A percentile compares a stretch with the other conserved stretches of the same genome.
Conservation (phyloP, 352 stramenopile genomes). For the Pythium volutum region DNA sequence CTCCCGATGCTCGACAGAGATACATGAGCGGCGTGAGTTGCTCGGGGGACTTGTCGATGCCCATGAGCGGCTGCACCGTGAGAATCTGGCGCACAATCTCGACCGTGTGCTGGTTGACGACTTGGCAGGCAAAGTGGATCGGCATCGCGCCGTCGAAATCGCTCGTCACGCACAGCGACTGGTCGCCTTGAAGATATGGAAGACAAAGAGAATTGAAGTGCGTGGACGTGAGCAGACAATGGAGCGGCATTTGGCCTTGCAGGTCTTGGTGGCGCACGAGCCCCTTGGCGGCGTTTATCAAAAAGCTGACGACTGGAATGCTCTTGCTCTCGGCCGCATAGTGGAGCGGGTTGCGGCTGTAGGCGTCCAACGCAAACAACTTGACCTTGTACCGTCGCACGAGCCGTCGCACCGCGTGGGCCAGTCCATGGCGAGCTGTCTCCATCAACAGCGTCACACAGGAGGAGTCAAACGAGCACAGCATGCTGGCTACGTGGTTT, state of each 20-base stretch:
- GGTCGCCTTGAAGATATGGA: conserved; percentile 31
- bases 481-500: conserved; percentile 1
- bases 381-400: conserved; percentile 42
- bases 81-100: conserved; percentile 51
- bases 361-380: conserved; percentile 43
- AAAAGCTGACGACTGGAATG: conserved; percentile 28
- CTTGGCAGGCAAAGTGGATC: conserved; percentile 64
- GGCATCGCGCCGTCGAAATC: conserved; percentile 47
- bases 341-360: conserved; percentile 53
- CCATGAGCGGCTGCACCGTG: conserved; percentile 29
- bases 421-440: conserved; percentile 37
- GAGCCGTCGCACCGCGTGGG: conserved; percentile 38
- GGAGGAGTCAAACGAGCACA: background rate
- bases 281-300: conserved; percentile 41
- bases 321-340: conserved; percentile 45
- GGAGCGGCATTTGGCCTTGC: conserved; percentile 48
- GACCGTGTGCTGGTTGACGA: conserved; percentile 42
- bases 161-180: conserved; percentile 34
- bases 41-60: conserved; percentile 33
- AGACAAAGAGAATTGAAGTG: conserved; percentile 51
- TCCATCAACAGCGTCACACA: conserved; percentile 51
- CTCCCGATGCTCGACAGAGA: conserved; percentile 35
- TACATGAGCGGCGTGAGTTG: conserved; percentile 45
- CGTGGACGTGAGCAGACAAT: conserved; percentile 47
- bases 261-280: conserved; percentile 55